Evolutionary conservation across 441 rosid genomes (phyloP).

Genomic region (Bocquillonia castaneifolia): DNA sequence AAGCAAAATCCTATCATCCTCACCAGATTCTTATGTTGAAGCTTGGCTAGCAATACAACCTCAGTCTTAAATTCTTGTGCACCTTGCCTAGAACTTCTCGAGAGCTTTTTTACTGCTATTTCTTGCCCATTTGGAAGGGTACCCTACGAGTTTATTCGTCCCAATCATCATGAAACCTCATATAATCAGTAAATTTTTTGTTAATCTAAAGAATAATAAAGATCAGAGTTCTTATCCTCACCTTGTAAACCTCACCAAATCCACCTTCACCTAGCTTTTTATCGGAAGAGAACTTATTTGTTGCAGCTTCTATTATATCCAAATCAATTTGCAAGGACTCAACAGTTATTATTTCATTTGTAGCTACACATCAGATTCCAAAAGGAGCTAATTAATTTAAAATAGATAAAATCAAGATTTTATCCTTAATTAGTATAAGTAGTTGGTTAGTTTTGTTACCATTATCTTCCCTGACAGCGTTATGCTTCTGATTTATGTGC

Average conservation of each 20-base stretch:
- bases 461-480: no score
- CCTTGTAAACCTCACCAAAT: neutral
- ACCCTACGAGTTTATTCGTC: neutral
- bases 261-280: slow-evolving; percentile 1
- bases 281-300: neutral
- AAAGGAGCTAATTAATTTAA: neutral
- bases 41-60: neutral
- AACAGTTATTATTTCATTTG: neutral
- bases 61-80: neutral
- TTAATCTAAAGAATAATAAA: no score
- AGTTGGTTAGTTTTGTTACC: no score
- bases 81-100: neutral
- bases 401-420: no score
- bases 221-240: no score
- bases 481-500: no score
- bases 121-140: neutral
- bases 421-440: no score
- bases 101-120: neutral
- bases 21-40: neutral
- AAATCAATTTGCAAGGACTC: neutral
- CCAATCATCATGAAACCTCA: no score
- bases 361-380: neutral
- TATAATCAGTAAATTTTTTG: no score
- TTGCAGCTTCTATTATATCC: neutral
- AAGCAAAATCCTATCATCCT: neutral